These are phyloP conservation scores for Aspergillus piperis DNA, from an alignment of 2,329 filamentous ascomycete species.

Conservation along the genomic window DNA sequence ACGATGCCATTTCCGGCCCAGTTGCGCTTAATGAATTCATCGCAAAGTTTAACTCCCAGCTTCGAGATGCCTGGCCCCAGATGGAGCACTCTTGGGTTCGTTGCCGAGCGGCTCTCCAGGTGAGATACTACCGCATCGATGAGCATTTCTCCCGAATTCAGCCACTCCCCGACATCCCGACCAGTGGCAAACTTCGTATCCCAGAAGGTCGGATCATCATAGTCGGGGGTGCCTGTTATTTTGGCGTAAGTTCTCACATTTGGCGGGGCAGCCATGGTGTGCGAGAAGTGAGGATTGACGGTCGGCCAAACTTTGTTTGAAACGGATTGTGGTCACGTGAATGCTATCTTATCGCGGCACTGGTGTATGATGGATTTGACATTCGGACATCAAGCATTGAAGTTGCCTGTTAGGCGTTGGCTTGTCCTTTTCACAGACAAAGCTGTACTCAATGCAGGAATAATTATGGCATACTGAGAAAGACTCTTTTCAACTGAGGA, in stretches of 20 bases:
- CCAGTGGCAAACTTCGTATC: slow-evolving; percentile 37
- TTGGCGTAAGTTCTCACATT: slow-evolving; percentile 20
- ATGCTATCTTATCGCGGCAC: not conserved
- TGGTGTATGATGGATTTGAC: not conserved
- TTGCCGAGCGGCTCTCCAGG: slow-evolving; percentile 21
- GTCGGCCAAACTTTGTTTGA: not conserved
- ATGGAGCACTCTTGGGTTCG: slow-evolving; percentile 32
- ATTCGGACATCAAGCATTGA: not conserved
- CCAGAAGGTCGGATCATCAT: slow-evolving; percentile 38
- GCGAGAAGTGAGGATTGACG: not conserved
- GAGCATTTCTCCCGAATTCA: slow-evolving; percentile 37
- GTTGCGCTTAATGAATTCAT: slow-evolving; percentile 25
- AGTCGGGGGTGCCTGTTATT: slow-evolving; percentile 34
- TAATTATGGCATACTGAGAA: not conserved
- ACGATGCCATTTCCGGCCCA: slow-evolving; percentile 37
- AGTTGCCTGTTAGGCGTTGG: not conserved
- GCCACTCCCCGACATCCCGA: slow-evolving; percentile 41
- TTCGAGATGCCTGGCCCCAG: slow-evolving; percentile 38
- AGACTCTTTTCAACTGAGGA: not conserved
- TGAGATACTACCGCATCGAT: slow-evolving; percentile 30
- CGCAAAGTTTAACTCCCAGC: slow-evolving; percentile 33
- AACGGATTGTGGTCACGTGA: slow-evolving; percentile 1
- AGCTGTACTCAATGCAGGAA: not conserved
- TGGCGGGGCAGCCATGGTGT: slow-evolving; percentile 21
- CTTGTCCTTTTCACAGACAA: not conserved